Percentiles rank a stretch among this genome's conserved stretches.
Conservation (phyloP, 164 flowering plant genomes). For the Umbilicus rupestris region DNA sequence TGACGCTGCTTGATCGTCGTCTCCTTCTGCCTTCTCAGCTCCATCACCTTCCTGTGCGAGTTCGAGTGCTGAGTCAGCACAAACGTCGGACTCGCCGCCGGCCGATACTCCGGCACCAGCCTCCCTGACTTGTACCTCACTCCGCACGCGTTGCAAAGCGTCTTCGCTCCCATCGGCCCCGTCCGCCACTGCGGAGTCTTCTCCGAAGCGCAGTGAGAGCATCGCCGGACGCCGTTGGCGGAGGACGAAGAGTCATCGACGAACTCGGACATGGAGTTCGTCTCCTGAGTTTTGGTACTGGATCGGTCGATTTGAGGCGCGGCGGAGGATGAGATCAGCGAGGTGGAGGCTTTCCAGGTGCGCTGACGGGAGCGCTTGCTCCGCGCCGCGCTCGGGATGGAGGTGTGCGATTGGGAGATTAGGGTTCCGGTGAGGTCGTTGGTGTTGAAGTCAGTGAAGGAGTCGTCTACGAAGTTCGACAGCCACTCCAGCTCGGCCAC, state of each 20-base stretch:
- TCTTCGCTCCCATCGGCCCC: constrained; percentile 64
- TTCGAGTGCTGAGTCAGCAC: constrained; percentile 54
- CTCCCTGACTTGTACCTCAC: constrained; percentile 63
- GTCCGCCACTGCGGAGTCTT: constrained; percentile 67
- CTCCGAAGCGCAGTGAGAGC: constrained; percentile 62
- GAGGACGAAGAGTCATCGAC: constrained; percentile 7
- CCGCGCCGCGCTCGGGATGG: constrained; percentile 24
- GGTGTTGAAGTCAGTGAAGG: constrained; percentile 30
- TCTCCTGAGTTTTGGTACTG: background rate
- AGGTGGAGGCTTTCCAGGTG: constrained; percentile 1
- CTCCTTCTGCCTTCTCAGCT: constrained; percentile 58
- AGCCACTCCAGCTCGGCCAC: constrained; percentile 58
- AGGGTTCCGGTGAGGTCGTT: constrained; percentile 15
- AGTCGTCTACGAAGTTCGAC: constrained; percentile 53
- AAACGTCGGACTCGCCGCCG: constrained; percentile 62
- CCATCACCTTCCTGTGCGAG: constrained; percentile 64
- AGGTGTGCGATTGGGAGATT: constrained; percentile 14
- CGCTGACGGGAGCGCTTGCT: constrained; percentile 27
- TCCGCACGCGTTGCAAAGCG: constrained; percentile 59
- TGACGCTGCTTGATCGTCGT: constrained; percentile 15
- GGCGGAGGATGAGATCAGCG: background rate
- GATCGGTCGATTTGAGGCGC: background rate
- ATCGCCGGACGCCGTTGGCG: constrained; percentile 22
- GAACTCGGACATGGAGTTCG: background rate
- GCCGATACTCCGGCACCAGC: constrained; percentile 60